Evolutionary conservation across 148 eudicot genomes (phyloP).

Genomic region (Vaccinium myrtillus): DNA sequence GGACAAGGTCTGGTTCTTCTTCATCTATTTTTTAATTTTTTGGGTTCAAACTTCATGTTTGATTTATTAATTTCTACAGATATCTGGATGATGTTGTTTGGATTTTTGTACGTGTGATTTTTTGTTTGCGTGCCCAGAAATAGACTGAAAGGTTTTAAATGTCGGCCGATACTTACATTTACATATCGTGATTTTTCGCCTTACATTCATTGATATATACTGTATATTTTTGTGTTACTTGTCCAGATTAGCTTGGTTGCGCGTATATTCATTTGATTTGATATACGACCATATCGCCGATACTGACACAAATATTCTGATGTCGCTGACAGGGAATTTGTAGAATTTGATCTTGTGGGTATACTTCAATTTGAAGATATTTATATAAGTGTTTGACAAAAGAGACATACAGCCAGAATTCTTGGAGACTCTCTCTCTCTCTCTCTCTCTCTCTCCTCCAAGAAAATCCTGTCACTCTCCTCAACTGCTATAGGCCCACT

Average conservation of each 20-base stretch:
- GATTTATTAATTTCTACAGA: not conserved
- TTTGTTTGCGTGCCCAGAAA: constrained; percentile 36
- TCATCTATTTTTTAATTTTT: too few species aligned
- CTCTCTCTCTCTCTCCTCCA: constrained; percentile 11
- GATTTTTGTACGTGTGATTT: constrained; percentile 13
- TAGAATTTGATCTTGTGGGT: constrained; percentile 23
- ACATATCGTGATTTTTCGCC: not conserved
- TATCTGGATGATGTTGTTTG: constrained; percentile 27
- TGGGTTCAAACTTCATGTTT: not conserved
- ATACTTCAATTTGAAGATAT: constrained; percentile 23
- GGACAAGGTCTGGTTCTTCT: not conserved
- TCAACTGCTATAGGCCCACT: constrained; percentile 1
- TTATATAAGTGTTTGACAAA: not conserved
- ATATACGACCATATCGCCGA: not conserved
- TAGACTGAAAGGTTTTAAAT: constrained; percentile 30
- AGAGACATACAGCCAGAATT: not conserved
- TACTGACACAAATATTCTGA: not conserved
- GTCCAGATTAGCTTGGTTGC: too few species aligned
- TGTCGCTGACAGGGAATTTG: constrained; percentile 16
- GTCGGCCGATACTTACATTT: not conserved
- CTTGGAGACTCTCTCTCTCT: not conserved
- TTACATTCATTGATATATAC: not conserved
- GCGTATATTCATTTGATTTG: too few species aligned
- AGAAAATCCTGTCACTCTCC: not conserved
- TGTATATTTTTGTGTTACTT: too few species aligned